Evolutionary conservation across 805 yeast species (phyloP).

Genomic region (Zygosaccharomyces bisporus): DNA sequence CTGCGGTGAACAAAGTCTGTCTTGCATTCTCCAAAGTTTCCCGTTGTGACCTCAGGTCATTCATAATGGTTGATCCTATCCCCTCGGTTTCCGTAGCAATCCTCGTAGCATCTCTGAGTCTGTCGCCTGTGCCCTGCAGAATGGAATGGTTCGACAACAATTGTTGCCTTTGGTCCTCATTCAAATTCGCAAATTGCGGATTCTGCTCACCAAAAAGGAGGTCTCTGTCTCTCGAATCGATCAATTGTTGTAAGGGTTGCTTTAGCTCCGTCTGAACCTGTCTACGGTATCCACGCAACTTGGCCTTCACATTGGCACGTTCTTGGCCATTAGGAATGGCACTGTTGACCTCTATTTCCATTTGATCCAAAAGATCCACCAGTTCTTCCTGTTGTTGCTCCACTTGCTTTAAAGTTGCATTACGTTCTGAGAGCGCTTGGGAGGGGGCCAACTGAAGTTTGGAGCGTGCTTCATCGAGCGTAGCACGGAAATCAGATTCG

Average conservation of each 20-base stretch:
- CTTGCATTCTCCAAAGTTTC: slow-evolving; percentile 87
- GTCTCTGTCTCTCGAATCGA: slow-evolving; percentile 69
- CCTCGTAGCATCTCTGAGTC: slow-evolving; percentile 82
- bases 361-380: slow-evolving; percentile 72
- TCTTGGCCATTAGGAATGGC: slow-evolving; percentile 36
- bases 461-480: slow-evolving; percentile 28
- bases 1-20: slow-evolving; percentile 84
- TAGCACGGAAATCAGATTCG: slow-evolving; percentile 38
- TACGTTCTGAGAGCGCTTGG: slow-evolving; percentile 25
- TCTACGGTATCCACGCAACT: slow-evolving; percentile 65
- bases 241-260: slow-evolving; percentile 47
- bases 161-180: slow-evolving; percentile 73
- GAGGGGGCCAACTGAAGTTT: slow-evolving; percentile 19
- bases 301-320: slow-evolving; percentile 68
- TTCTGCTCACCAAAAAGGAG: slow-evolving; percentile 60
- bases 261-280: slow-evolving; percentile 57
- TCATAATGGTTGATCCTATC: slow-evolving; percentile 85
- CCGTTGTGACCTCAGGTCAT: slow-evolving; percentile 85
- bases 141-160: slow-evolving; percentile 73
- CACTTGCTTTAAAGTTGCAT: slow-evolving; percentile 25
- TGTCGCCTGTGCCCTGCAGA: slow-evolving; percentile 75
- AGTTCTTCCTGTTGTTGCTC: slow-evolving; percentile 35
- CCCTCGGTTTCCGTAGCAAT: slow-evolving; percentile 89
- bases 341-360: slow-evolving; percentile 86
- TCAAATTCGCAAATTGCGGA: slow-evolving; percentile 34